Evolutionary conservation across 2,329 filamentous ascomycete species (phyloP), one percentile per base, ranked within the genome.

Genomic region (Lachnellula cervina): DNA sequence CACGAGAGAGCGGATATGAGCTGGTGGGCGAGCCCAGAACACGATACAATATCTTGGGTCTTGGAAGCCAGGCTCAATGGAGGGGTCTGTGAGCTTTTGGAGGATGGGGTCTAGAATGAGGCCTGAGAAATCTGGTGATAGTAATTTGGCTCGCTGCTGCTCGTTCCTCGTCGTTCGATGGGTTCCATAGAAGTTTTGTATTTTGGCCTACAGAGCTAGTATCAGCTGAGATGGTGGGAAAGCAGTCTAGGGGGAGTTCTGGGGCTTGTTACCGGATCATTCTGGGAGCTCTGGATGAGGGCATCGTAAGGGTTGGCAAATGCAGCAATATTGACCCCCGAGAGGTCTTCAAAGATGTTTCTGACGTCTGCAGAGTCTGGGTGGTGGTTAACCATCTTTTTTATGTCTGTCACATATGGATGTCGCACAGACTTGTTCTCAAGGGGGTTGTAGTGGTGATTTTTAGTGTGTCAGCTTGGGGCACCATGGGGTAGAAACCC

Each of bases 21-120:
- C 73, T 0, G 92, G 88, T 16, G 93, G 93, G 6, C 92, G 80
- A 3, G 89, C 90, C 90, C 91, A 97, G 68, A 97, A 86, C 0
- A 91, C 89, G 11, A 97, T 77, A 68, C 92, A 95, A 66, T 96
- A 80, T 42, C 93, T 79, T 43, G 83, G 81, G 69, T 97, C 93
- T 51, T 77, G 70, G 68, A 88, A 96, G 1, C 82, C 83, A 1
- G 84, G 86, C 60, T 89, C 80, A 37, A 86, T 73, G 1, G 78
- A 72, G 1, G 80, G 80, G 44, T 86, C 78, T 62, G 87, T 80
- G 34, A 96, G 74, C 54, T 86, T 85, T 49, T 85, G 74, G 1
- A 97, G 79, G 54, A 90, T 85, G 2, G 86, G 83, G 67, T 97
- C 93, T 51, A 93, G 79, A 49, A 82, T 82, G 65, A 95, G 81